phyloP scores from a whole-genome alignment of 2,329 filamentous ascomycete genomes.

The Fusarium robinianum region DNA sequence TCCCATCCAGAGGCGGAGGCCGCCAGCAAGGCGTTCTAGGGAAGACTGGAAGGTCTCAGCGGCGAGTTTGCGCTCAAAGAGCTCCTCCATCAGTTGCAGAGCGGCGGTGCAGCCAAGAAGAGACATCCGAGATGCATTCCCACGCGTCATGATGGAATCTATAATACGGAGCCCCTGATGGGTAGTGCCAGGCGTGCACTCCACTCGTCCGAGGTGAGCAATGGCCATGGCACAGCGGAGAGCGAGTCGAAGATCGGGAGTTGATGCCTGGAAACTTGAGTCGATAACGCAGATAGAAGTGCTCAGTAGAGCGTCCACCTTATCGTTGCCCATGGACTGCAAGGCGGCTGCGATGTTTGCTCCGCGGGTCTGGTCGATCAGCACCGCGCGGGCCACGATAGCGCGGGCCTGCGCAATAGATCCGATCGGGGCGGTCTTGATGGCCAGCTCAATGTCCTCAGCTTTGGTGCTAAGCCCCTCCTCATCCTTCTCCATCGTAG shows the following conservation, averaged over 20 bases:
- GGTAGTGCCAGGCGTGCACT: conserved; percentile 42
- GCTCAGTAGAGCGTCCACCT: conserved; percentile 31
- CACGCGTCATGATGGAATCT: conserved; percentile 52
- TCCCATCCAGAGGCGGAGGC: conserved; percentile 65
- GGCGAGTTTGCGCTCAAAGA: conserved; percentile 53
- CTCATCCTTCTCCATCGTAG: conserved; percentile 61
- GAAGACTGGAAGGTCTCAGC: conserved; percentile 52
- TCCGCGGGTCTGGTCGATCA: conserved; percentile 58
- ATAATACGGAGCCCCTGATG: conserved; percentile 54
- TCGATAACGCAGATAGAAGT: conserved; percentile 51
- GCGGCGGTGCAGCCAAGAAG: conserved; percentile 64
- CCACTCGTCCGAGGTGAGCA: conserved; percentile 57
- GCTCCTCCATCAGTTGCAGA: conserved; percentile 60
- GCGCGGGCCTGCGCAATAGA: conserved; percentile 70
- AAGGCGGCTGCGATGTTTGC: conserved; percentile 61
- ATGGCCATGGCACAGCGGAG: conserved; percentile 65
- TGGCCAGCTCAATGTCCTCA: conserved; percentile 67
- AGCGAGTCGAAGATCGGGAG: conserved; percentile 59
- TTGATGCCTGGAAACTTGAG: conserved; percentile 47
- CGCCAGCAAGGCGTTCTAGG: conserved; percentile 62
- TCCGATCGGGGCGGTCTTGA: conserved; percentile 75
- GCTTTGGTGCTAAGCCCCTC: conserved; percentile 21
- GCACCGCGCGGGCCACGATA: conserved; percentile 61
- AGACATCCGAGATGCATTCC: conserved; percentile 50
- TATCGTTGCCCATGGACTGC: conserved; percentile 50